These are phyloP conservation scores for Penicillium salamii DNA, from an alignment of 495 filamentous ascomycete species.

Conservation along the genomic window DNA sequence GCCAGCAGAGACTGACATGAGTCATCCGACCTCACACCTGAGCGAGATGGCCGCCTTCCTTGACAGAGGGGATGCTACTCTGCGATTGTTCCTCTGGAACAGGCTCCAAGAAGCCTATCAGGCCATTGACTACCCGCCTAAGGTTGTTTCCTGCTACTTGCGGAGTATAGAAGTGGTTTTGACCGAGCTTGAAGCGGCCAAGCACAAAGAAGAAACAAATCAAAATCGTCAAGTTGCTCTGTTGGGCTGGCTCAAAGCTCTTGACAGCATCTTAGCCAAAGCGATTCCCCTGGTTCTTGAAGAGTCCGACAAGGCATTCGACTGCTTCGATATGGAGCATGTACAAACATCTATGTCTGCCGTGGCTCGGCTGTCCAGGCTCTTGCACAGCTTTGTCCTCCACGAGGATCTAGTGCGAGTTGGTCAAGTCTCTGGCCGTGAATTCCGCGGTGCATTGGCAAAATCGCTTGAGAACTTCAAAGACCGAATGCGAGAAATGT, in stretches of 20 bases:
- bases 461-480: constrained; percentile 55
- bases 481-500: constrained; percentile 79
- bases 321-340: constrained; percentile 78
- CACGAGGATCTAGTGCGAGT: constrained; percentile 80
- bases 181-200: constrained; percentile 61
- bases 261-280: constrained; percentile 72
- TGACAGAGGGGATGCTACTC: constrained; percentile 70
- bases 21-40: constrained; percentile 35
- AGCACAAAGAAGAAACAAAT: constrained; percentile 56
- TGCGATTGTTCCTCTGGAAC: constrained; percentile 84
- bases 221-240: constrained; percentile 65
- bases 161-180: constrained; percentile 80
- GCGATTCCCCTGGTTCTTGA: constrained; percentile 62
- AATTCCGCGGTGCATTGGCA: constrained; percentile 40
- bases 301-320: constrained; percentile 64
- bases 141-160: constrained; percentile 81
- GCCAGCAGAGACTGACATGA: constrained; percentile 12
- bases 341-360: constrained; percentile 66
- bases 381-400: constrained; percentile 74
- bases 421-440: constrained; percentile 53
- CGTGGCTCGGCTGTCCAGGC: constrained; percentile 60
- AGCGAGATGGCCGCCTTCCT: constrained; percentile 82
- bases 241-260: constrained; percentile 68
- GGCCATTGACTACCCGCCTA: constrained; percentile 75
- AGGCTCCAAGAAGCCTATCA: constrained; percentile 83